Conservation (phyloP, 805 yeast genomes). For the Spathaspora hagerdaliae region DNA sequence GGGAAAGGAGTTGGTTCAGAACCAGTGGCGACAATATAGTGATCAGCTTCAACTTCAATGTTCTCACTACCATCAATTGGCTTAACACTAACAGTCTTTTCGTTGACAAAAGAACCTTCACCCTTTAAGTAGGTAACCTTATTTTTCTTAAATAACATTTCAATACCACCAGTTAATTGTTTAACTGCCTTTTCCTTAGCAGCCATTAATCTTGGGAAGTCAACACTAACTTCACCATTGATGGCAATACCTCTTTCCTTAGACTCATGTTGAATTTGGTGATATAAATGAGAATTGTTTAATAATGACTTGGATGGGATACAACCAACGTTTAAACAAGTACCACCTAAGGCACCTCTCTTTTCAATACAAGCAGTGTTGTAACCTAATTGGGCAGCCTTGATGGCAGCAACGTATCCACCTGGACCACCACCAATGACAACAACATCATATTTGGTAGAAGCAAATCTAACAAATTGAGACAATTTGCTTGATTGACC, state of each 20-base stretch:
- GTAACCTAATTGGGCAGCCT: conserved; percentile 93
- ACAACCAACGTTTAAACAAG: conserved; percentile 98
- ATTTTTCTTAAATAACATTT: conserved; percentile 91
- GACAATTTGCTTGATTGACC: conserved; percentile 11
- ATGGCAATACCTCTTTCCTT: conserved; percentile 87
- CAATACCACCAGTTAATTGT: conserved; percentile 91
- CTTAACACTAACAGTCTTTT: conserved; percentile 69
- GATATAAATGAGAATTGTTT: conserved; percentile 92
- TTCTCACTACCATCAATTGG: conserved; percentile 82
- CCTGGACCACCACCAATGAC: conserved; percentile 99
- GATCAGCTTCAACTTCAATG: conserved; percentile 66
- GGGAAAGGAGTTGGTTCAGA: conserved; percentile 99
- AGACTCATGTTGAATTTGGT: conserved; percentile 82
- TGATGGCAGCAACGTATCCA: conserved; percentile 98
- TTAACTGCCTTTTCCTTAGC: conserved; percentile 90
- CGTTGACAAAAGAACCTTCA: conserved; percentile 80
- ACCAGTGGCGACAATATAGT: conserved; percentile 95
- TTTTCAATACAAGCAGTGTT: conserved; percentile 96
- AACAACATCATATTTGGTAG: conserved; percentile 73
- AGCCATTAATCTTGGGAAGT: conserved; percentile 76
- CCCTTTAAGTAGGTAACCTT: conserved; percentile 95
- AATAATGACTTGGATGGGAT: conserved; percentile 95
- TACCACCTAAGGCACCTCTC: conserved; percentile 96
- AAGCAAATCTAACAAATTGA: conserved; percentile 38
- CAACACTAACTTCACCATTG: conserved; percentile 63